phyloP scores from a whole-genome alignment of 1,284 basidiomycete species.

The Rhodotorula sp. region DNA sequence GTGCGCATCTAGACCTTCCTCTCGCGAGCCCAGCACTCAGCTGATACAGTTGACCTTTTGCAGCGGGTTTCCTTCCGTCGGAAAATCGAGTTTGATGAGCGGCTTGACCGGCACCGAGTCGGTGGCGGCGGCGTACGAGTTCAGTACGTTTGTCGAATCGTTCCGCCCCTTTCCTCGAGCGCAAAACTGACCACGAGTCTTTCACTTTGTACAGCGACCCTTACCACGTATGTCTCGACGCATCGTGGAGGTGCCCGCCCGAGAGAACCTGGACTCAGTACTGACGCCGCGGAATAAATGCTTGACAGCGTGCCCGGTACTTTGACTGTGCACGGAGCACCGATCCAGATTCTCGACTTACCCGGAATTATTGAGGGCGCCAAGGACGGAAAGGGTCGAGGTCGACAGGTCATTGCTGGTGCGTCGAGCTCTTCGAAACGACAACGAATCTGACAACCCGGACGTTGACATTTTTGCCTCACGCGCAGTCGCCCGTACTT shows the following conservation, averaged over 20 bases:
- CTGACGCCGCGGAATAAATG: neutral
- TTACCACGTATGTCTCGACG: constrained; percentile 44
- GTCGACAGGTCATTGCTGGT: constrained; percentile 91
- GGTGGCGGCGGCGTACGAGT: constrained; percentile 88
- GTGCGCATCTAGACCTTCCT: constrained; percentile 51
- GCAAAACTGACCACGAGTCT: neutral
- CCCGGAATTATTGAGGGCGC: constrained; percentile 98
- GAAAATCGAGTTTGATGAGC: constrained; percentile 93
- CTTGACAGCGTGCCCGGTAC: constrained; percentile 80
- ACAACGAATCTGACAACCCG: neutral
- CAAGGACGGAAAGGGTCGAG: constrained; percentile 95
- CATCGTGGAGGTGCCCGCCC: no score
- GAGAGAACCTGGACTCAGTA: no score
- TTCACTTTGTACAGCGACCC: constrained; percentile 51
- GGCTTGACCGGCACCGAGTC: constrained; percentile 97
- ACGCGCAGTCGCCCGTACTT: constrained; percentile 81
- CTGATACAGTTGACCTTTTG: constrained; percentile 48
- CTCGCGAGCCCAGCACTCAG: no score
- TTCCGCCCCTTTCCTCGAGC: neutral
- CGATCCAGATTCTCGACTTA: constrained; percentile 60
- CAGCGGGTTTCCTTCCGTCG: constrained; percentile 51
- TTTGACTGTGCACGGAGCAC: constrained; percentile 88
- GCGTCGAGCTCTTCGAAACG: constrained; percentile 44
- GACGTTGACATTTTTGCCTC: constrained; percentile 8
- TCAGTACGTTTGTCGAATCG: neutral